Evolutionary conservation across 345 rosid genomes (phyloP), one percentile per base, ranked within the genome.

Genomic region (Bruguiera sexangula): DNA sequence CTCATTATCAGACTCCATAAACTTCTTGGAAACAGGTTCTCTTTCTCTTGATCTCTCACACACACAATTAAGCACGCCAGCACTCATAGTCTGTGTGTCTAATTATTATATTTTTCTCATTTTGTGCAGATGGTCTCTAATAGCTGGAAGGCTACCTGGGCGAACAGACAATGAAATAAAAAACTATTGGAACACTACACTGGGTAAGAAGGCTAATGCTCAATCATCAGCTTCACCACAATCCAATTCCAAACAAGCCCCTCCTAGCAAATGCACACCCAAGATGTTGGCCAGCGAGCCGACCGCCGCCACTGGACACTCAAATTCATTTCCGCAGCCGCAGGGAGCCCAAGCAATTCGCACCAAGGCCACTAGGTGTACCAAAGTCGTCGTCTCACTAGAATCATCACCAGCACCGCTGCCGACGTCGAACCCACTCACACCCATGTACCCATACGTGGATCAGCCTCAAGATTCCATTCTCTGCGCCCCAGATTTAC

Each of bases 141-240:
- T 81, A 62, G 85, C 85, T 29, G 82, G 82, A 52, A 81, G 85
- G 59, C 80, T 81, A 43, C 84, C 82, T 1, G 84, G 82, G 5
- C 71, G 80, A 69, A 81, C 82, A 2, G 84, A 78, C 73, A 81
- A 78, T 60, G 84, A 78, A 50, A 69, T 81, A 6, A 81, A 78
- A 62, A 69, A 78, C 37, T 75, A 75, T 29, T 78, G 80, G 80
- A 78, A 78, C 52, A 46, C 73, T 13, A 69, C 73, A 3, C 51
- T 61, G 60, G 34, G 20, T 18, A 69, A 59, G 31, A 69, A 61
- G 63, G 79, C 69, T 5, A 76, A 50, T 52, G 62, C 73, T 50
- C 69, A 56, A 29, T 22, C 78, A 22, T 36, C 67, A 16, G 21
- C 69, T 4, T 24, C 60, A 1, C 29, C 29, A 4, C 66, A 27